Evolutionary conservation across 2,329 filamentous ascomycete species (phyloP).

Genomic region (Furcasterigmium sp.): DNA sequence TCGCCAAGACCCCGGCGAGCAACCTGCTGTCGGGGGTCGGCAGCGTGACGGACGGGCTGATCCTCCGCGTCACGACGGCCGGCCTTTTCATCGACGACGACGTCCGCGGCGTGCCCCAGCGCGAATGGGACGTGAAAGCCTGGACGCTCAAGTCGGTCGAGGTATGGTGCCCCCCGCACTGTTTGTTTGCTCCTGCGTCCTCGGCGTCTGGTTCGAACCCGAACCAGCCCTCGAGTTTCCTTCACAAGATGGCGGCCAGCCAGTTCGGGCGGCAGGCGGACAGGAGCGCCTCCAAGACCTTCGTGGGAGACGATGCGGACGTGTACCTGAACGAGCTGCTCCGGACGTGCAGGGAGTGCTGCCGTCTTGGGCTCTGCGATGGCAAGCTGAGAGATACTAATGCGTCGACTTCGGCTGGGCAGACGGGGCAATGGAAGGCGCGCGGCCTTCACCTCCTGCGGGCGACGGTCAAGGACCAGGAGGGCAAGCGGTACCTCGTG

Average conservation of each 20-base stretch:
- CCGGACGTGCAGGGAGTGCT: constrained; percentile 59
- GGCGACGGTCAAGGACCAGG: constrained; percentile 59
- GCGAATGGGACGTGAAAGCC: constrained; percentile 97
- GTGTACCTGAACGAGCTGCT: constrained; percentile 58
- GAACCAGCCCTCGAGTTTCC: constrained; percentile 33
- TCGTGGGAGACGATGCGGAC: constrained; percentile 62
- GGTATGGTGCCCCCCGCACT: constrained; percentile 72
- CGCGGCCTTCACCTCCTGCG: constrained; percentile 58
- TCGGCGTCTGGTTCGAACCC: constrained; percentile 27
- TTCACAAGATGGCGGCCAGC: constrained; percentile 38
- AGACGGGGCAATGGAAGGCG: constrained; percentile 49
- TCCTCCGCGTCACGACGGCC: constrained; percentile 87
- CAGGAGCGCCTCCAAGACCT: constrained; percentile 42
- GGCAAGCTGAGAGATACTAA: constrained; percentile 38
- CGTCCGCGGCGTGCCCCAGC: constrained; percentile 81
- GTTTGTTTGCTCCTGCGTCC: constrained; percentile 39
- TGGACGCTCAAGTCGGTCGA: constrained; percentile 95
- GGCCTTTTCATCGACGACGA: constrained; percentile 98
- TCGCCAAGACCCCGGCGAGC: constrained; percentile 81
- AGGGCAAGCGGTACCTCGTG: constrained; percentile 62
- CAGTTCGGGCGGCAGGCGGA: constrained; percentile 37
- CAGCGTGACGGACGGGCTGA: constrained; percentile 83
- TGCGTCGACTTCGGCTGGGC: constrained; percentile 29
- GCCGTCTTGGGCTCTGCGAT: constrained; percentile 48
- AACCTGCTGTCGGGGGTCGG: constrained; percentile 82